Conservation (phyloP, 257 asterid species). For the Gynochthodes officinalis region DNA sequence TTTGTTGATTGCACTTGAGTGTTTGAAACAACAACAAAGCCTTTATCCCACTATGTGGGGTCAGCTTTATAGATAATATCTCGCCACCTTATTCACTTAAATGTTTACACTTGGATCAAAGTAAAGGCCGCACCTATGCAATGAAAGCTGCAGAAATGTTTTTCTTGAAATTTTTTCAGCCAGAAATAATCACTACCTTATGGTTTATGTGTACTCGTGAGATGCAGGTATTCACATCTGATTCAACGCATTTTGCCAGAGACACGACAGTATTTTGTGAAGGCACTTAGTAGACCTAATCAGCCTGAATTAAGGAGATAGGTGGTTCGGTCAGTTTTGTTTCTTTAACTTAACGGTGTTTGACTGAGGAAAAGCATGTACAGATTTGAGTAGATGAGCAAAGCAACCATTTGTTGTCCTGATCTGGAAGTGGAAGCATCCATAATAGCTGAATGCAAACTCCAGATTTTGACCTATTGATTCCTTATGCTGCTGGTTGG, state of each 20-base stretch:
- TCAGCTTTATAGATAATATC: no score
- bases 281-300: slow-evolving; percentile 53
- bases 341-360: slow-evolving; percentile 39
- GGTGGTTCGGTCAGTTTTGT: slow-evolving; percentile 39
- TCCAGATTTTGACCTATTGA: slow-evolving; percentile 21
- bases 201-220: background rate
- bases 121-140: background rate
- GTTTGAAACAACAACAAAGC: no score
- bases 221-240: slow-evolving; percentile 65
- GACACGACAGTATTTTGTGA: slow-evolving; percentile 69
- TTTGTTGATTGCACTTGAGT: background rate
- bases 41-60: no score
- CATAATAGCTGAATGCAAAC: slow-evolving; percentile 21
- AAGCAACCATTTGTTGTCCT: slow-evolving; percentile 34
- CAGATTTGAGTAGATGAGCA: slow-evolving; percentile 33
- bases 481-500: slow-evolving; percentile 17
- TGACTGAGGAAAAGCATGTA: slow-evolving; percentile 45
- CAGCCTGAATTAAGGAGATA: slow-evolving; percentile 51
- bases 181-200: background rate
- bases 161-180: background rate
- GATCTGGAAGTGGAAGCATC: slow-evolving; percentile 38
- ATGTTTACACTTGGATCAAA: no score
- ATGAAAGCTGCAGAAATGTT: background rate
- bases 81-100: no score
- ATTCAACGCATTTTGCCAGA: slow-evolving; percentile 74